These are phyloP conservation scores for Solanum pinnatisectum DNA, from an alignment of 257 asterid species.

Conservation along the genomic window DNA sequence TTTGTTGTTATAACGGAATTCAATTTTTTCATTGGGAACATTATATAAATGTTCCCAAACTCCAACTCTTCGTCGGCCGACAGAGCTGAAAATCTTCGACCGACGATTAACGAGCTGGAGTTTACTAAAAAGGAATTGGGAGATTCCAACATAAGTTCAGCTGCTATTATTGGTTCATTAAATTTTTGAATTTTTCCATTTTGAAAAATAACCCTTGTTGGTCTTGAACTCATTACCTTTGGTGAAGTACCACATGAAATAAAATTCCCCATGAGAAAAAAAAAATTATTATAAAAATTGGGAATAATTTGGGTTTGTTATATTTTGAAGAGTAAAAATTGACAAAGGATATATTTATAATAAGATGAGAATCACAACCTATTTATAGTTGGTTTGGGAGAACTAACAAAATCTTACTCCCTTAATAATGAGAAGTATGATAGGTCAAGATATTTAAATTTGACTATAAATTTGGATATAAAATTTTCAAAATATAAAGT, in stretches of 20 bases:
- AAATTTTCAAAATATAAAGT: neutral
- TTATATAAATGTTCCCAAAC: conserved; percentile 41
- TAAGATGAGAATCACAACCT: neutral
- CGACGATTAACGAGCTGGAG: conserved; percentile 31
- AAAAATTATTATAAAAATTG: too few relatives aligned
- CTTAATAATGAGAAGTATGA: neutral
- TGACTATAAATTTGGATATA: neutral
- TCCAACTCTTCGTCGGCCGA: conserved; percentile 64
- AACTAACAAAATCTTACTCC: neutral
- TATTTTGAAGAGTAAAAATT: neutral
- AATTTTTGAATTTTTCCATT: conserved; percentile 52
- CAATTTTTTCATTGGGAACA: conserved; percentile 51
- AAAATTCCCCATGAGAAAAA: conserved; percentile 43
- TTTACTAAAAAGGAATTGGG: conserved; percentile 44
- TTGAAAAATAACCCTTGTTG: conserved; percentile 53
- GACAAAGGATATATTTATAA: neutral
- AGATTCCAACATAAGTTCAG: conserved; percentile 66
- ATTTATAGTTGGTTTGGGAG: neutral
- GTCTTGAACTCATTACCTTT: conserved; percentile 16
- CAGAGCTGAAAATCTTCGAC: conserved; percentile 44
- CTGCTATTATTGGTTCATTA: conserved; percentile 51
- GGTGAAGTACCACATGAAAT: conserved; percentile 37
- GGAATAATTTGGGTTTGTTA: neutral
- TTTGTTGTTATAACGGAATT: conserved; percentile 44
- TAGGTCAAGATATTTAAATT: neutral